Evolutionary conservation across 306 rosid species (phyloP).

Genomic region (Carpinus fangiana): DNA sequence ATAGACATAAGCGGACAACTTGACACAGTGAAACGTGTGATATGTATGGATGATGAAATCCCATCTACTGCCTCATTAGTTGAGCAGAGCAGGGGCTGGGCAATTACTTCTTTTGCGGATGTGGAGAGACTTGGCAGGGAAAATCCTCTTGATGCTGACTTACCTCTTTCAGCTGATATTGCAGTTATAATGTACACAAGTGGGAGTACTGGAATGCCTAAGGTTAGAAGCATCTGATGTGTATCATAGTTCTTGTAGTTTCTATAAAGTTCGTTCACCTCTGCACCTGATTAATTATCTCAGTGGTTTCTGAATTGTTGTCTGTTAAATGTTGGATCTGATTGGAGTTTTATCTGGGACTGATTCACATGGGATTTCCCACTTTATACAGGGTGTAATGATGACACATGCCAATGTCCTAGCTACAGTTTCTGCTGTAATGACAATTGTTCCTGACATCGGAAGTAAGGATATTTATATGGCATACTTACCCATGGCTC

Average conservation of each 20-base stretch:
- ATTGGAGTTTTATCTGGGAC: not conserved
- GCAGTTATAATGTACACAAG: conserved; percentile 99
- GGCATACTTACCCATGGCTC: conserved; percentile 95
- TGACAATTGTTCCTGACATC: conserved; percentile 82
- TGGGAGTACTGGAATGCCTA: conserved; percentile 97
- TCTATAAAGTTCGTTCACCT: not conserved
- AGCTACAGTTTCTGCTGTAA: conserved; percentile 80
- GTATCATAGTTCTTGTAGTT: conserved; percentile 10
- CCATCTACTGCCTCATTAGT: conserved; percentile 49
- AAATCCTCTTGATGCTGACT: conserved; percentile 61
- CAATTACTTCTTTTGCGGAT: conserved; percentile 51
- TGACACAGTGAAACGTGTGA: conserved; percentile 70
- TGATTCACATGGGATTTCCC: conserved; percentile 13
- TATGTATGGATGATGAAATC: conserved; percentile 74
- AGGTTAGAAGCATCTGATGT: conserved; percentile 61
- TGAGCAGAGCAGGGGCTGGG: conserved; percentile 58
- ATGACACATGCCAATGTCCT: conserved; percentile 94
- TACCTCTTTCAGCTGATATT: conserved; percentile 80
- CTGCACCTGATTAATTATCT: conserved; percentile 19
- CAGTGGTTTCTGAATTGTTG: conserved; percentile 7
- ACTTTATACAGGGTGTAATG: conserved; percentile 85
- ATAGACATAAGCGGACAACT: conserved; percentile 68
- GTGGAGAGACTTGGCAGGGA: conserved; percentile 73
- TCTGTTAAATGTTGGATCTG: not conserved
- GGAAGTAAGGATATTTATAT: conserved; percentile 75